These are phyloP conservation scores for Podaxis sp. DNA, from an alignment of 768 basidiomycete species.

Conservation along the genomic window DNA sequence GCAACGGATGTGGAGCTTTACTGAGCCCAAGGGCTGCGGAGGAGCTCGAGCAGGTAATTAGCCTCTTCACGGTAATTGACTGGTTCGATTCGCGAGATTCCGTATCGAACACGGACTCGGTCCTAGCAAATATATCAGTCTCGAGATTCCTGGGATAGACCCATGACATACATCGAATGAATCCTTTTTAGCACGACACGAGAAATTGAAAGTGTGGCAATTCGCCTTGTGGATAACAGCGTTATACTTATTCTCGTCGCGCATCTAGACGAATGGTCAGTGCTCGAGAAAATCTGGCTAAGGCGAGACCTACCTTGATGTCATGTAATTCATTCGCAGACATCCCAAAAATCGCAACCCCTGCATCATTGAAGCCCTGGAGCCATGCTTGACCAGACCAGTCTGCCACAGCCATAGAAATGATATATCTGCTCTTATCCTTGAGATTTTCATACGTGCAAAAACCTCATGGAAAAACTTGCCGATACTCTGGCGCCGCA, in stretches of 20 bases:
- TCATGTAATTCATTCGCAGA: constrained; percentile 74
- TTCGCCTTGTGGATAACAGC: constrained; percentile 60
- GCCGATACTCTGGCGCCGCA: constrained; percentile 80
- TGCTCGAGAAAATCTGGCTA: background rate
- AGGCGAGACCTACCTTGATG: constrained; percentile 54
- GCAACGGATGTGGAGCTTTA: constrained; percentile 19
- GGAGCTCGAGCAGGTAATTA: constrained; percentile 52
- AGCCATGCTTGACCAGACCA: constrained; percentile 89
- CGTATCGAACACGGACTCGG: constrained; percentile 79
- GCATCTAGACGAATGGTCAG: constrained; percentile 41
- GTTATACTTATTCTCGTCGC: constrained; percentile 58
- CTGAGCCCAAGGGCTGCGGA: constrained; percentile 61
- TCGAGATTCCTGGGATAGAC: background rate
- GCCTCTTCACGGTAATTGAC: constrained; percentile 75
- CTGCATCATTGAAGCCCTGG: constrained; percentile 94
- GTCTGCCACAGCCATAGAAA: constrained; percentile 88
- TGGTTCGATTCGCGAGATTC: constrained; percentile 63
- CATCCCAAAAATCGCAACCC: constrained; percentile 71
- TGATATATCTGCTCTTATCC: constrained; percentile 57
- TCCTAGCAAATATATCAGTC: constrained; percentile 48
- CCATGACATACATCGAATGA: constrained; percentile 68
- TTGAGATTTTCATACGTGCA: background rate
- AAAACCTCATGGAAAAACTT: constrained; percentile 24
- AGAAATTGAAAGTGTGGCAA: constrained; percentile 77
- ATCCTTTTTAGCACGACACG: constrained; percentile 85